phyloP scores from a whole-genome alignment of 805 yeast species.

The Candida sakaeoensis region DNA sequence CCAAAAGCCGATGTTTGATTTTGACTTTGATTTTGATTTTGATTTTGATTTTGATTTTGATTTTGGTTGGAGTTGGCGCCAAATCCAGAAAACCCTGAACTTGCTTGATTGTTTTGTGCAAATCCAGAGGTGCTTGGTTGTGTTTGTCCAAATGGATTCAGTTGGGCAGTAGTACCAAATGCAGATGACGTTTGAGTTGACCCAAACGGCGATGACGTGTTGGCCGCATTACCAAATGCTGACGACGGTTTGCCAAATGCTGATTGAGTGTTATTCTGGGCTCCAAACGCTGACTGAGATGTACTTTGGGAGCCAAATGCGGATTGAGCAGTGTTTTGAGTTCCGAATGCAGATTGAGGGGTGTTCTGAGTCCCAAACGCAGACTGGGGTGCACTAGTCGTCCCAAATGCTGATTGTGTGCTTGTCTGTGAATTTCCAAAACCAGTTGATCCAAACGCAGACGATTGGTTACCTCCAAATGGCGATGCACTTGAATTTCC shows the following conservation, averaged over 20 bases:
- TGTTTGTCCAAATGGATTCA: not conserved
- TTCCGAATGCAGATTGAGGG: not conserved
- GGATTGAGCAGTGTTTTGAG: not conserved
- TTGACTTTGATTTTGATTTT: slow-evolving; percentile 4
- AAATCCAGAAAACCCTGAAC: slow-evolving; percentile 11
- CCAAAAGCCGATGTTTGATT: slow-evolving; percentile 5
- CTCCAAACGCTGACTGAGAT: too few species aligned
- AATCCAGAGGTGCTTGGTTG: slow-evolving; percentile 12
- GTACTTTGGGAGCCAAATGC: not conserved
- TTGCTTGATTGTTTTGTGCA: slow-evolving; percentile 9
- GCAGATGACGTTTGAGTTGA: slow-evolving; percentile 2
- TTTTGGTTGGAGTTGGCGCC: too few species aligned
- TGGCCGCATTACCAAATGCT: slow-evolving; percentile 5
- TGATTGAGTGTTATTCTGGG: too few species aligned
- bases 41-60: not conserved
- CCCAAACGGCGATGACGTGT: slow-evolving; percentile 5
- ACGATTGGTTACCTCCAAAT: slow-evolving; percentile 3
- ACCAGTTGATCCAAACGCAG: slow-evolving; percentile 4
- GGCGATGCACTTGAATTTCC: slow-evolving; percentile 1
- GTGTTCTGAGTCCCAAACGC: slow-evolving; percentile 11
- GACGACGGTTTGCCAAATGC: slow-evolving; percentile 2
- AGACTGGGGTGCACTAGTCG: slow-evolving; percentile 5
- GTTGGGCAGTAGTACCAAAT: not conserved
- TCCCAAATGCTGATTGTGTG: slow-evolving; percentile 11
- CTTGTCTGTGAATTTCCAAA: slow-evolving; percentile 7